A percentile compares a stretch with the other conserved stretches of the same genome.
Conservation (phyloP, 257 asterid species). For the Marsdenia floribunda region DNA sequence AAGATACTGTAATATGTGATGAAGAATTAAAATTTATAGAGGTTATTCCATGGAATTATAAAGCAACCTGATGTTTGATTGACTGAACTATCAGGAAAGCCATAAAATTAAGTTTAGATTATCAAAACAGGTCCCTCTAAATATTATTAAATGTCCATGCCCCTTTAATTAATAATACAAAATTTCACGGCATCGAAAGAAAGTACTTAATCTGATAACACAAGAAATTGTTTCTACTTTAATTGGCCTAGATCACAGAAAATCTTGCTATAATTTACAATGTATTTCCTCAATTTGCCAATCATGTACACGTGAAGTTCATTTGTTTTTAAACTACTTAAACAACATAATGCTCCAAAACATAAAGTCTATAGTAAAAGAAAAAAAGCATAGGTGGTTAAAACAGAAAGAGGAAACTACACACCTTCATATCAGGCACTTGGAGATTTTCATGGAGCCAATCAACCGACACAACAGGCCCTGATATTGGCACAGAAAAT, state of each 20-base stretch:
- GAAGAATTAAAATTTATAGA: background rate
- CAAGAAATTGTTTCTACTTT: background rate
- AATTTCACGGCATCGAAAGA: background rate
- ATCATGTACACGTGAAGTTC: background rate
- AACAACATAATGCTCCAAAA: background rate
- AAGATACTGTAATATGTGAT: background rate
- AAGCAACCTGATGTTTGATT: background rate
- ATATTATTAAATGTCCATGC: too few relatives aligned
- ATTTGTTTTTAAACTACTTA: background rate
- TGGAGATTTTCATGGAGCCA: slow-evolving; percentile 89
- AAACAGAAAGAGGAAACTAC: background rate
- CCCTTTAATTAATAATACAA: too few relatives aligned
- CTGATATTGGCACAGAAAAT: slow-evolving; percentile 40
- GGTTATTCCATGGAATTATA: background rate
- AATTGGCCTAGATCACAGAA: background rate
- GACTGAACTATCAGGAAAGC: too few relatives aligned
- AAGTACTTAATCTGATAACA: background rate
- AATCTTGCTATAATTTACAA: background rate
- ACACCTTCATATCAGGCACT: slow-evolving; percentile 80
- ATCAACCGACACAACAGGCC: slow-evolving; percentile 90
- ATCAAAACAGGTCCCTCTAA: too few relatives aligned
- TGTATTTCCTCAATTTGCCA: background rate
- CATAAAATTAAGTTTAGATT: too few relatives aligned
- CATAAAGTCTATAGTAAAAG: background rate
- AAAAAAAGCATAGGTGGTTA: background rate